Base-by-base conservation (phyloP, 179 eudicot species). In the Pouteria campechiana region DNA sequence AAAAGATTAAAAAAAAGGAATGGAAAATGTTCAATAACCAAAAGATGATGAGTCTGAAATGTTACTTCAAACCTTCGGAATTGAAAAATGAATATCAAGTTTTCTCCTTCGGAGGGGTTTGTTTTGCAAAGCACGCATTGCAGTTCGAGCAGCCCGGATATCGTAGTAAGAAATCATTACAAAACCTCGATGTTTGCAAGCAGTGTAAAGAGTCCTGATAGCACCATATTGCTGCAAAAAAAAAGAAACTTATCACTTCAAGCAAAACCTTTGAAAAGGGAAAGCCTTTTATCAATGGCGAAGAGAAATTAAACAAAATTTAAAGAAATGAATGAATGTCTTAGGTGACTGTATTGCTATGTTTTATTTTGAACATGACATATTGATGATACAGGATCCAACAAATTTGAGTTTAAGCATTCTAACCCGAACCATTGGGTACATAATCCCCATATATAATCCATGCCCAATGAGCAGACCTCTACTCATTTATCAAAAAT, bases 121-220 rank as follows among this genome's bases (percentile, higher is more conserved):
- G 58, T 83, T 83, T 48, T 87, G 96, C 44, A 87, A 50, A 23
- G 67, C 76, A 36, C 78, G 63, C 94, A 83, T 83, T 36, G 96
- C 94, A 45, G 73, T 49, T 44, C 90, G 71, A 32, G 96, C 93
- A 63, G 81, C 90, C 32, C 96, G 83, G 12, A 87, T 83, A 54
- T 87, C 94, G 31, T 76, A 83, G 46, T 87, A 87, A 25, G 96
- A 83, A 57, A 87, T 83, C 96, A 87, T 87, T 56, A 87, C 96
- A 68, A 87, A 87, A 23, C 96, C 96, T 61, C 94, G 63, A 47
- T 79, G 94, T 50, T 87, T 87, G 61, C 92, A 79, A 11, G 94
- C 79, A 28, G 96, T 83, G 54, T 87, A 83, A 28, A 87, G 62
- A 27, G 87, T 77, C 51, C 94, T 63, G 51, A 87, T 87, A 63